Conservation (phyloP, 2,329 filamentous ascomycete genomes). For the Cercospora sp. region DNA sequence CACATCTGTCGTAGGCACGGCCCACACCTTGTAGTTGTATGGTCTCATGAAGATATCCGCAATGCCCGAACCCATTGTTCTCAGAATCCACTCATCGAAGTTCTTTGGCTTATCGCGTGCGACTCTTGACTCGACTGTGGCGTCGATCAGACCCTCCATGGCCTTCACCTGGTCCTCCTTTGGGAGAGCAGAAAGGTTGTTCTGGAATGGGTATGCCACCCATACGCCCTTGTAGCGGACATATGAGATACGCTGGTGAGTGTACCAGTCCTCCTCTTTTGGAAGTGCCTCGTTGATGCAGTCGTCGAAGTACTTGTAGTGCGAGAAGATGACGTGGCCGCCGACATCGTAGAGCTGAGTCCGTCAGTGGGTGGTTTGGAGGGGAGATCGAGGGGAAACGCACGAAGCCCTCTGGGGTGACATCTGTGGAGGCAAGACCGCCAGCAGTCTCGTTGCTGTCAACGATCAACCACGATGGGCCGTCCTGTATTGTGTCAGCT, state of each 20-base stretch:
- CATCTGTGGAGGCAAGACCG: slow-evolving; percentile 92
- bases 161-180: slow-evolving; percentile 96
- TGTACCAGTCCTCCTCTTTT: slow-evolving; percentile 92
- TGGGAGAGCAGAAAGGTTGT: slow-evolving; percentile 97
- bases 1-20: slow-evolving; percentile 95
- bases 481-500: slow-evolving; percentile 59
- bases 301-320: slow-evolving; percentile 99
- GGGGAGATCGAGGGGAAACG: slow-evolving; percentile 47
- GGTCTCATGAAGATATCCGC: slow-evolving; percentile 98
- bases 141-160: slow-evolving; percentile 94
- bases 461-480: slow-evolving; percentile 92
- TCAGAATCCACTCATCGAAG: slow-evolving; percentile 98
- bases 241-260: slow-evolving; percentile 97
- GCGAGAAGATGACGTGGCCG: slow-evolving; percentile 97
- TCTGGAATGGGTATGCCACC: slow-evolving; percentile 99
- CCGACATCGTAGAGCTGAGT: slow-evolving; percentile 93
- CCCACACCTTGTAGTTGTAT: slow-evolving; percentile 99
- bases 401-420: slow-evolving; percentile 95
- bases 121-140: slow-evolving; percentile 81
- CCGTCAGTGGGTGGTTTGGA: slow-evolving; percentile 17
- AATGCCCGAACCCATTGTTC: slow-evolving; percentile 85
- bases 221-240: slow-evolving; percentile 94
- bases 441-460: slow-evolving; percentile 90
- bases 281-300: slow-evolving; percentile 96
- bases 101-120: slow-evolving; percentile 88